These are phyloP conservation scores for Raphanus hybrid DNA, from an alignment of 441 rosid genomes.

Conservation along the genomic window DNA sequence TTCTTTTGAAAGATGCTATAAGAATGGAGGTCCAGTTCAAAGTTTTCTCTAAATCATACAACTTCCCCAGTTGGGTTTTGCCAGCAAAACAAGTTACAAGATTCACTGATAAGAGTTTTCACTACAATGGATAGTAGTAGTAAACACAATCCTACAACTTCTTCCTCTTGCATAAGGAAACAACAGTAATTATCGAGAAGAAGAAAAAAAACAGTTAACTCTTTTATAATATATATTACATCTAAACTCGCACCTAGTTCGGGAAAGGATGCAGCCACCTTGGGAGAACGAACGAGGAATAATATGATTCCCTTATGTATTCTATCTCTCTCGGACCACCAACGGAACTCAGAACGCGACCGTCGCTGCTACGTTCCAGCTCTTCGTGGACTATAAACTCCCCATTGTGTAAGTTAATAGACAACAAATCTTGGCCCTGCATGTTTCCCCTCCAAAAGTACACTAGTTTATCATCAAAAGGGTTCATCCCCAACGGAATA, in stretches of 20 bases:
- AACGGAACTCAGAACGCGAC: constrained; percentile 12
- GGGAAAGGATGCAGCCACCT: constrained; percentile 11
- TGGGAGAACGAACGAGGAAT: constrained; percentile 4
- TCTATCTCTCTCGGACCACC: not conserved
- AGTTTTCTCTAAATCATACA: not conserved
- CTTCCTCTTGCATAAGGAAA: not conserved
- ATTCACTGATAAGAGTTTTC: not conserved
- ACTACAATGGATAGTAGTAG: not conserved
- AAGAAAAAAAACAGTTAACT: not conserved
- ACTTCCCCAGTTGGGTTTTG: not conserved
- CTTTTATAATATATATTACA: not conserved
- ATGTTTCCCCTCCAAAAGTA: not conserved
- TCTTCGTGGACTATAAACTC: not conserved
- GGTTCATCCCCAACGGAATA: not conserved
- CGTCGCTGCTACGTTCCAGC: constrained; percentile 14
- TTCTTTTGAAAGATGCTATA: not conserved
- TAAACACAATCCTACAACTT: not conserved
- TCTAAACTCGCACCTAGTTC: not conserved
- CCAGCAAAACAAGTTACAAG: not conserved
- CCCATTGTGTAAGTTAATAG: not conserved
- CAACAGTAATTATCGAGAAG: not conserved
- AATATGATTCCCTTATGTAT: not conserved
- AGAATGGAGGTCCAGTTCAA: not conserved
- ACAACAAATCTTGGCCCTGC: not conserved
- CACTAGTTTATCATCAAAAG: not conserved